Evolutionary conservation across 75 land plant species (phyloP).

Genomic region (Picea sitchensis): DNA sequence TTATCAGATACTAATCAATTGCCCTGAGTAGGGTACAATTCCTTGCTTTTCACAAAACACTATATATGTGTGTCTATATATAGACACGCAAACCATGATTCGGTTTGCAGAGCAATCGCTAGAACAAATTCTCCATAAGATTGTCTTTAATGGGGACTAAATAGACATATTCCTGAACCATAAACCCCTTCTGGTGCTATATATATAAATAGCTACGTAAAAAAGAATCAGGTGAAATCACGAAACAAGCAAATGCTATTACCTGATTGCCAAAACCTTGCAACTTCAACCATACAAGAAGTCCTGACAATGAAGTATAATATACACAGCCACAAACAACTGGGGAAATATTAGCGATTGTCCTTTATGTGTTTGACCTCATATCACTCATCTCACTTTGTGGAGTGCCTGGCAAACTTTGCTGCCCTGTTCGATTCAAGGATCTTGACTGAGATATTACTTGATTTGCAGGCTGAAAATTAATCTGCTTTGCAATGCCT

Average conservation of each 20-base stretch:
- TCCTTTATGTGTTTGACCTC: constrained; percentile 30
- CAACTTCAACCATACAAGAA: constrained; percentile 7
- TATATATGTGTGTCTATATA: too few relatives aligned
- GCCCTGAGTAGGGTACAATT: background rate
- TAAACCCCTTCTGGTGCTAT: background rate
- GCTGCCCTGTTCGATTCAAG: constrained; percentile 35
- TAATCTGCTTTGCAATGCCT: constrained; percentile 20
- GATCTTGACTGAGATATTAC: constrained; percentile 33
- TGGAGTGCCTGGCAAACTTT: constrained; percentile 47
- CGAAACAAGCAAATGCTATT: constrained; percentile 1
- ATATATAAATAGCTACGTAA: background rate
- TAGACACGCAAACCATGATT: background rate
- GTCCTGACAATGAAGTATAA: constrained; percentile 1
- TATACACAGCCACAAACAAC: constrained; percentile 6
- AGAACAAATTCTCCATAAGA: constrained; percentile 3
- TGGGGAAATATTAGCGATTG: background rate
- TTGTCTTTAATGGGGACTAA: background rate
- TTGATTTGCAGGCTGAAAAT: constrained; percentile 20
- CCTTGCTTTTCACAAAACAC: background rate
- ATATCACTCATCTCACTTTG: constrained; percentile 52
- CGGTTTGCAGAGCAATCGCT: constrained; percentile 1
- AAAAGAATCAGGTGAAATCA: constrained; percentile 6
- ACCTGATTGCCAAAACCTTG: background rate
- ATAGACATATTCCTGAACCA: background rate
- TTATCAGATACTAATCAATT: background rate